Evolutionary conservation across 805 yeast species (phyloP).

Genomic region (Lipomyces yamanashiensis): DNA sequence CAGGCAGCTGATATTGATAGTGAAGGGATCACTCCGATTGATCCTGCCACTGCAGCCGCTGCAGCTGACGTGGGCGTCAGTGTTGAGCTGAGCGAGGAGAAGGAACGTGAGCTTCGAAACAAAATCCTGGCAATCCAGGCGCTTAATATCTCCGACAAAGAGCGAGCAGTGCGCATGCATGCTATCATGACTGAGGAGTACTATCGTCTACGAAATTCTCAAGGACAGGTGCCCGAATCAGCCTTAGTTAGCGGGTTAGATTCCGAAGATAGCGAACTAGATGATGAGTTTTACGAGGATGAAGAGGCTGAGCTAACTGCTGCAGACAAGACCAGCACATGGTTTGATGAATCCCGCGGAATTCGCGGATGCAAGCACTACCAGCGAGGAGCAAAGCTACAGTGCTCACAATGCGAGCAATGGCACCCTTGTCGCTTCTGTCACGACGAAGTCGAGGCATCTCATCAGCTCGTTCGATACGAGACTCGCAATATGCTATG

Average conservation of each 20-base stretch:
- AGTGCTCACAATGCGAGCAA: slow-evolving; percentile 71
- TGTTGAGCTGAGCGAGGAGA: slow-evolving; percentile 20
- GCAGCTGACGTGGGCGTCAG: slow-evolving; percentile 20
- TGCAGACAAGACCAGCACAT: slow-evolving; percentile 26
- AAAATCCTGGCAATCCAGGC: slow-evolving; percentile 43
- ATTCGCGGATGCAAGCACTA: slow-evolving; percentile 80
- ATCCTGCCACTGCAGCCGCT: slow-evolving; percentile 16
- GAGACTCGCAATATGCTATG: slow-evolving; percentile 74
- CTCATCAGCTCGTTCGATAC: slow-evolving; percentile 63
- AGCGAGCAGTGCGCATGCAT: slow-evolving; percentile 46
- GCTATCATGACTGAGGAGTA: slow-evolving; percentile 46
- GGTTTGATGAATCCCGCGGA: slow-evolving; percentile 47
- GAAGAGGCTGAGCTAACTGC: slow-evolving; percentile 17
- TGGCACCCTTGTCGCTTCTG: slow-evolving; percentile 88
- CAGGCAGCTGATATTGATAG: background rate
- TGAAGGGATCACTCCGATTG: background rate
- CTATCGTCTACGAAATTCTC: slow-evolving; percentile 37
- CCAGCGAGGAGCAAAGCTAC: slow-evolving; percentile 79
- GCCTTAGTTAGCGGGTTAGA: slow-evolving; percentile 10
- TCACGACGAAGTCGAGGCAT: slow-evolving; percentile 58
- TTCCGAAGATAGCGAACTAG: slow-evolving; percentile 42
- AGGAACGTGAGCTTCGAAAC: slow-evolving; percentile 38
- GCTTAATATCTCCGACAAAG: slow-evolving; percentile 43
- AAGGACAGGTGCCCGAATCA: slow-evolving; percentile 38
- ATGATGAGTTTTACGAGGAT: slow-evolving; percentile 18